Percentiles rank a stretch among this genome's conserved stretches.
Evolutionary conservation across 192 early-diverging fungal genomes (phyloP).

Genomic region (Coemansia sp.): DNA sequence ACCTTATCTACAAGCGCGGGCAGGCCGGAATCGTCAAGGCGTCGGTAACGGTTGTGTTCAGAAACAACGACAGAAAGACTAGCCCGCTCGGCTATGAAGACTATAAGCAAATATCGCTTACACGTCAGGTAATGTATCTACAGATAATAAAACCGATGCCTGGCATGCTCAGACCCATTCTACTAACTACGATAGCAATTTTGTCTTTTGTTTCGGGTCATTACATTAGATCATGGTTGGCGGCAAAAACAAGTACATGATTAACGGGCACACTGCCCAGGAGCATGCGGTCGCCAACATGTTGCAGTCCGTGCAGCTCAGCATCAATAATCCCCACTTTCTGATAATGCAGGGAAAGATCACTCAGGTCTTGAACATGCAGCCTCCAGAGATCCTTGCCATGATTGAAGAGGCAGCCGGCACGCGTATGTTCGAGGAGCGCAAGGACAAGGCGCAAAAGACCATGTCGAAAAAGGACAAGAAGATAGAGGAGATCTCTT

Average conservation of each 20-base stretch:
- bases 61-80: constrained; percentile 81
- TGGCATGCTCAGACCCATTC: neutral
- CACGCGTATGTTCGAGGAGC: constrained; percentile 98
- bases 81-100: constrained; percentile 89
- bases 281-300: constrained; percentile 88
- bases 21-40: constrained; percentile 98
- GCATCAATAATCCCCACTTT: constrained; percentile 99
- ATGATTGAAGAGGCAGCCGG: constrained; percentile 99
- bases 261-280: constrained; percentile 90
- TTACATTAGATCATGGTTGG: constrained; percentile 66
- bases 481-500: constrained; percentile 89
- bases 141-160: neutral
- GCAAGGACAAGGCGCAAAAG: constrained; percentile 91
- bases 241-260: constrained; percentile 94
- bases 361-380: constrained; percentile 99
- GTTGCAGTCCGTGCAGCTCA: constrained; percentile 97
- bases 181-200: neutral
- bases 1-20: constrained; percentile 98
- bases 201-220: neutral
- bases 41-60: constrained; percentile 94
- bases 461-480: constrained; percentile 95
- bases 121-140: constrained; percentile 75
- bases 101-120: constrained; percentile 85
- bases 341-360: constrained; percentile 99
- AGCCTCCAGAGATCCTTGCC: constrained; percentile 88